These are phyloP conservation scores for Tulasnella sp. DNA, from an alignment of 768 basidiomycete species.

Conservation along the genomic window DNA sequence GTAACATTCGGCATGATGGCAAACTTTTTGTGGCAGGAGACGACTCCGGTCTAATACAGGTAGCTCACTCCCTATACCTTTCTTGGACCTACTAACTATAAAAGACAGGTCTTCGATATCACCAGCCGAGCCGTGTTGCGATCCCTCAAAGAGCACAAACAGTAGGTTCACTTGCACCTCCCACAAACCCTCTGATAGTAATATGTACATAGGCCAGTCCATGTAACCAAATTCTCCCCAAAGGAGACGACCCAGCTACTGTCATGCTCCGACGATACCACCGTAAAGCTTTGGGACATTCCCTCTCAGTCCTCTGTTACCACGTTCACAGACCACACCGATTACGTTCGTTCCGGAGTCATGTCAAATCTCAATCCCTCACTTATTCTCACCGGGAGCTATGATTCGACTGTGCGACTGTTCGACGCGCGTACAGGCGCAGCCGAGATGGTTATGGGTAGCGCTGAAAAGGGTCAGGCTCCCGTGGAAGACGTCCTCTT, in stretches of 20 bases:
- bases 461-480: conserved; percentile 43
- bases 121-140: conserved; percentile 91
- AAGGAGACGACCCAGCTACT: conserved; percentile 80
- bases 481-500: conserved; percentile 94
- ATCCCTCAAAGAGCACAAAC: conserved; percentile 90
- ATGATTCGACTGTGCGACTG: conserved; percentile 87
- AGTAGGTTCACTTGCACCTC: conserved; percentile 48
- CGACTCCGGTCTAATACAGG: conserved; percentile 87
- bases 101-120: conserved; percentile 80
- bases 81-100: not conserved
- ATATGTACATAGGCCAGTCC: conserved; percentile 63
- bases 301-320: conserved; percentile 79
- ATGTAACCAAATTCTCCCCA: conserved; percentile 90
- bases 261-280: conserved; percentile 95
- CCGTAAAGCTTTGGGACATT: conserved; percentile 92
- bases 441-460: conserved; percentile 80
- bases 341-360: conserved; percentile 94
- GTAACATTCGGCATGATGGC: conserved; percentile 86
- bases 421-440: conserved; percentile 84
- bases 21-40: conserved; percentile 95
- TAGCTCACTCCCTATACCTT: conserved; percentile 40
- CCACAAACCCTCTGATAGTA: not conserved
- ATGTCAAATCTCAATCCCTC: conserved; percentile 81
- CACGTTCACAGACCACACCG: conserved; percentile 85
- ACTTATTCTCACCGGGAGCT: conserved; percentile 89